Evolutionary conservation across 805 yeast genomes (phyloP).

Genomic region (Ogataea parapolymorpha): DNA sequence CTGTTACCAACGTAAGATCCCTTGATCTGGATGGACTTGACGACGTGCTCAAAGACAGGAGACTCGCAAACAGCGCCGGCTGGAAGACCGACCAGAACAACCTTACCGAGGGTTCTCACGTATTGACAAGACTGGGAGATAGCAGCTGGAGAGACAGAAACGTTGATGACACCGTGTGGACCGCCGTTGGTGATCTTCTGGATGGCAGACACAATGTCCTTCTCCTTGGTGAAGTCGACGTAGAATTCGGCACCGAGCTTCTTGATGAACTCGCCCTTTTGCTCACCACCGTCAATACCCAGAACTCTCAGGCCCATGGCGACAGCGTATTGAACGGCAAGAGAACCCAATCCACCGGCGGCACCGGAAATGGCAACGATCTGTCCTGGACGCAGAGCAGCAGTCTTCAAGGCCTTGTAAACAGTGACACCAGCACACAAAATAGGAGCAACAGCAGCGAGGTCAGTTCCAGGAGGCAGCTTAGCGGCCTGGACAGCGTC

Average conservation of each 20-base stretch:
- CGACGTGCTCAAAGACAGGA: slow-evolving; percentile 69
- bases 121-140: slow-evolving; percentile 55
- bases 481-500: slow-evolving; percentile 84
- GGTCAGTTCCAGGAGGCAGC: slow-evolving; percentile 67
- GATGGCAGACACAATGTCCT: slow-evolving; percentile 41
- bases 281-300: slow-evolving; percentile 74
- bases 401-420: slow-evolving; percentile 84
- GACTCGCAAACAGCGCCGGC: slow-evolving; percentile 72
- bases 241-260: slow-evolving; percentile 61
- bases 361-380: slow-evolving; percentile 79
- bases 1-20: slow-evolving; percentile 91
- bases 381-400: slow-evolving; percentile 66
- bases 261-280: slow-evolving; percentile 52
- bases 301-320: slow-evolving; percentile 73
- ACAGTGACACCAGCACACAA: slow-evolving; percentile 90
- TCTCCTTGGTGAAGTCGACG: slow-evolving; percentile 48
- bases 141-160: slow-evolving; percentile 52
- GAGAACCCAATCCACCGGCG: slow-evolving; percentile 76
- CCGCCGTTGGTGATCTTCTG: slow-evolving; percentile 47
- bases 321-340: slow-evolving; percentile 71
- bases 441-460: slow-evolving; percentile 75
- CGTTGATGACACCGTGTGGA: slow-evolving; percentile 67
- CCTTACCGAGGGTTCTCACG: slow-evolving; percentile 58
- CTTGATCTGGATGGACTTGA: slow-evolving; percentile 64
- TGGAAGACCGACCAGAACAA: slow-evolving; percentile 68